Base-by-base conservation (phyloP, 192 early-diverging fungal genomes). In the Backusella luteola region DNA sequence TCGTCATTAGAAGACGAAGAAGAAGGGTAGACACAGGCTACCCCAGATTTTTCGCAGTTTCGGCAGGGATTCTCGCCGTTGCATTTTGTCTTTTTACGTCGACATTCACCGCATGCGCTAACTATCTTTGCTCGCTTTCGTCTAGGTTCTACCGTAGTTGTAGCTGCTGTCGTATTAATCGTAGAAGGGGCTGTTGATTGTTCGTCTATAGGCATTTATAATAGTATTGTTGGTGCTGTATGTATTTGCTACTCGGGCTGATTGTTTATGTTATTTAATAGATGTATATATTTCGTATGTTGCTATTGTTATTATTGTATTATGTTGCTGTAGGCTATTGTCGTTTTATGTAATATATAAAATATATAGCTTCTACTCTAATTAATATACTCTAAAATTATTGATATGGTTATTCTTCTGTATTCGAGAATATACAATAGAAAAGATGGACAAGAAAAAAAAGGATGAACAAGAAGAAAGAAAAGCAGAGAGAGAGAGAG, bases 51-150 rank as follows among this genome's bases (percentile, higher is more conserved):
- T 36, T 66, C 59, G 44, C 82, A 83, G 46, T 76, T 79, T 34
- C 73, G 67, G 52, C 82, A 83, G 29, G 82, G 82, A 36, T 66
- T 69, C 41, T 77, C 77, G 1, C 82, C 82, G 59, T 83, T 77
- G 34, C 82, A 83, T 56, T 83, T 83, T 36, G 78, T 80, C 66
- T 83, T 83, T 76, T 83, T 83, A 34, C 82, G 74, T 69, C 82
- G 39, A 52, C 82, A 83, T 72, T 83, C 82, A 34, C 77, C 73
- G 34, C 82, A 83, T 34, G 82, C 82, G 34, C 77, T 83, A 32
- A 83, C 78, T 32, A 83, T 83, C 46, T 83, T 83, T 59, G 82
- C 82, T 59, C 82, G 78, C 23, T 83, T 83, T 66, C 69, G 66
- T 49, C 80, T 53, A 21, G 71, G 76, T 52, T 81, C 80, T n/a